Evolutionary conservation across 1,284 basidiomycete genomes (phyloP).

Genomic region (Trametes polyzona): DNA sequence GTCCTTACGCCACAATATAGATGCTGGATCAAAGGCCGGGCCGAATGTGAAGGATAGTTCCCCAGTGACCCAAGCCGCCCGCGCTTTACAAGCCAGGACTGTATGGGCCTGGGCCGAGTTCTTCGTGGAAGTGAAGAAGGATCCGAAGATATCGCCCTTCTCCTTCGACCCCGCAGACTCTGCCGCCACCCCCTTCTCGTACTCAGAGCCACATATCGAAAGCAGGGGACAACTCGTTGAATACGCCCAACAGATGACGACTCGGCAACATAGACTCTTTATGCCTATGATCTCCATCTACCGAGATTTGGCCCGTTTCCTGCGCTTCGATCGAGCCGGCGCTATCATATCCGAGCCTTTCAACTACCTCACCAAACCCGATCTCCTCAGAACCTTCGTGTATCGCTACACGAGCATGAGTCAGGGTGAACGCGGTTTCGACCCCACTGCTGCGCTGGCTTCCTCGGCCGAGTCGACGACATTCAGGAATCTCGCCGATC

Average conservation of each 20-base stretch:
- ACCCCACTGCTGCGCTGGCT: not conserved
- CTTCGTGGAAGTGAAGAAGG: not conserved
- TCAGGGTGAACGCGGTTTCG: not conserved
- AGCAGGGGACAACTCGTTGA: not conserved
- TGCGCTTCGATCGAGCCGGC: not conserved
- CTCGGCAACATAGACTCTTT: not conserved
- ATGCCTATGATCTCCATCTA: not conserved
- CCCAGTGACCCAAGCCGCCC: no score
- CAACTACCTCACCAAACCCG: not conserved
- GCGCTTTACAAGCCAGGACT: not conserved
- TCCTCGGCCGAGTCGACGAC: not conserved
- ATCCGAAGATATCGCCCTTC: not conserved
- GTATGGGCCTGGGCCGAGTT: not conserved
- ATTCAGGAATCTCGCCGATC: not conserved
- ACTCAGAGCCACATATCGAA: not conserved
- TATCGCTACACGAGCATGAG: not conserved
- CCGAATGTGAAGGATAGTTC: not conserved
- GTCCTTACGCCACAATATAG: not conserved
- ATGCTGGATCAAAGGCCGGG: not conserved
- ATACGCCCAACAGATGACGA: not conserved
- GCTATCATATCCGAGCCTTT: not conserved
- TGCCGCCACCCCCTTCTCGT: not conserved
- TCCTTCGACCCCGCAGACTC: not conserved
- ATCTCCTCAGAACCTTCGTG: not conserved
- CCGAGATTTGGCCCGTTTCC: not conserved